Percentiles rank a stretch among this genome's conserved stretches.
Evolutionary conservation across 768 basidiomycete species (phyloP).

Genomic region (Pleurotus platypus): DNA sequence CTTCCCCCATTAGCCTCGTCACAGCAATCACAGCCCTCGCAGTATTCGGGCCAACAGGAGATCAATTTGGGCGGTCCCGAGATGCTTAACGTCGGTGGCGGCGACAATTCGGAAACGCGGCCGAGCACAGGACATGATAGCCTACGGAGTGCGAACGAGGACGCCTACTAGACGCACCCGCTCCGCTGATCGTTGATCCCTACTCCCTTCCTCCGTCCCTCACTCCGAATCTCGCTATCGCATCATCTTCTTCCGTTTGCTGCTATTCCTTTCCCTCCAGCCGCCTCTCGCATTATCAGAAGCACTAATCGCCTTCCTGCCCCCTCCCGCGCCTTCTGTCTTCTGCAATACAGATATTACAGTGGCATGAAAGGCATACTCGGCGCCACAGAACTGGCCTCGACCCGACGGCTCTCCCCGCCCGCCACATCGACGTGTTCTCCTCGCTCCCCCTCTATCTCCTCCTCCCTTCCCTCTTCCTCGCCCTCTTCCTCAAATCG

Average conservation of each 20-base stretch:
- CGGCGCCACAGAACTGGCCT: neutral
- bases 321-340: slow-evolving; percentile 2
- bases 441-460: too few species aligned
- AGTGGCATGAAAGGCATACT: neutral
- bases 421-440: too few species aligned
- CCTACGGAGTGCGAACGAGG: neutral
- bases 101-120: slow-evolving; percentile 1
- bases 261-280: too few species aligned
- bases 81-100: neutral
- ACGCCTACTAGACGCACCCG: slow-evolving; percentile 14
- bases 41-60: neutral
- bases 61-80: neutral
- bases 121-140: slow-evolving; percentile 1
- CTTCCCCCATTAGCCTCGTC: slow-evolving; percentile 19
- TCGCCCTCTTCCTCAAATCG: neutral
- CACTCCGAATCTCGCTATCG: neutral
- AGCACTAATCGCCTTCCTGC: neutral
- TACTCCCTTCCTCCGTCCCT: neutral
- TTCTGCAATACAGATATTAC: neutral
- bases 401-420: neutral
- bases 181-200: neutral
- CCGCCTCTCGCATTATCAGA: too few species aligned
- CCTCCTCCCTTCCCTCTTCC: neutral
- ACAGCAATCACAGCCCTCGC: neutral
- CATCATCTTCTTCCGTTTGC: neutral